A percentile compares a stretch with the other conserved stretches of the same genome.
phyloP scores from a whole-genome alignment of 352 stramenopile genomes.

The Phytopythium boreale region DNA sequence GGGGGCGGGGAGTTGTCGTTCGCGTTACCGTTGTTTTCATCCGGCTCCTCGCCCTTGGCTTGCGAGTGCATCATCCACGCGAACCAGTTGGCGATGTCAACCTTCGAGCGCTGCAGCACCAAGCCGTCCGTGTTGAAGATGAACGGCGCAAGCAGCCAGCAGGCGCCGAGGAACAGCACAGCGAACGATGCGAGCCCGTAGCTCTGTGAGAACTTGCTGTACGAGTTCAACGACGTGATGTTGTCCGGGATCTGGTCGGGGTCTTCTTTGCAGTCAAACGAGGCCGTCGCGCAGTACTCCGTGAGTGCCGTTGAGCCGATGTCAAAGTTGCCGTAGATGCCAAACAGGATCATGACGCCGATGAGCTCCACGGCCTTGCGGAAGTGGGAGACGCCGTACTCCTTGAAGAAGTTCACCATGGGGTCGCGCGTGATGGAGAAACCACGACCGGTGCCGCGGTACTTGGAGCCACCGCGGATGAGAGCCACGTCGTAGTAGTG shows the following conservation, averaged over 20 bases:
- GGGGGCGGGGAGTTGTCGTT: conserved; percentile 26
- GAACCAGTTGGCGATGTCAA: conserved; percentile 82
- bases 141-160: conserved; percentile 82
- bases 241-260: conserved; percentile 58
- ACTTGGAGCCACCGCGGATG: conserved; percentile 83
- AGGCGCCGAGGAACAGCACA: conserved; percentile 75
- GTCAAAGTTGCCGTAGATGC: conserved; percentile 73
- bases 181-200: conserved; percentile 83
- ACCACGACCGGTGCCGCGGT: conserved; percentile 79
- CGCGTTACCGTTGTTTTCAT: conserved; percentile 37
- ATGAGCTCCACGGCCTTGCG: conserved; percentile 87
- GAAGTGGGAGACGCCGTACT: conserved; percentile 86
- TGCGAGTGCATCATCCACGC: conserved; percentile 73
- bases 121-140: conserved; percentile 90
- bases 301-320: conserved; percentile 44
- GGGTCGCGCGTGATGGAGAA: conserved; percentile 85
- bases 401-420: conserved; percentile 89
- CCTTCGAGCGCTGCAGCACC: conserved; percentile 77
- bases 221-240: conserved; percentile 62
- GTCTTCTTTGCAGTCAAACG: conserved; percentile 39
- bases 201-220: conserved; percentile 56
- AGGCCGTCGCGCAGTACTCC: conserved; percentile 42
- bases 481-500: conserved; percentile 87
- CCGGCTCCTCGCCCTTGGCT: conserved; percentile 38
- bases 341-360: conserved; percentile 81